phyloP scores from a whole-genome alignment of 2,329 filamentous ascomycete genomes.

The Aspergillus hiratsukae region DNA sequence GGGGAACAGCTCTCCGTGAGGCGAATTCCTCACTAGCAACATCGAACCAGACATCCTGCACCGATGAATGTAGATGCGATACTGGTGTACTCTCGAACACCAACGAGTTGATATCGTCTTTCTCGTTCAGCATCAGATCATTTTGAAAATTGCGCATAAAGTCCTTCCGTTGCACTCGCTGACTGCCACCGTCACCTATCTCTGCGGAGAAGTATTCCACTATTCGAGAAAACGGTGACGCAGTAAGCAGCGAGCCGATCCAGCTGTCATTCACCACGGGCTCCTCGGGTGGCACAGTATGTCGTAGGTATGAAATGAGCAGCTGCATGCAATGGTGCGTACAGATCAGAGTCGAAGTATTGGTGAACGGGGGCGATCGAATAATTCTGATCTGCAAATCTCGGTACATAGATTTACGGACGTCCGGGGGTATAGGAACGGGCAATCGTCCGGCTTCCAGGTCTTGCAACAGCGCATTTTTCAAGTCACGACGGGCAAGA shows the following conservation, averaged over 20 bases:
- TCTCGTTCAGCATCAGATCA: slow-evolving; percentile 35
- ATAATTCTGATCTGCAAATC: slow-evolving; percentile 36
- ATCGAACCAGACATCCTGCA: slow-evolving; percentile 40
- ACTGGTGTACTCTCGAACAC: slow-evolving; percentile 31
- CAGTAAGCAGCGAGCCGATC: slow-evolving; percentile 38
- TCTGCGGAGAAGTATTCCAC: slow-evolving; percentile 42
- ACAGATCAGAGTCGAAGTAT: slow-evolving; percentile 35
- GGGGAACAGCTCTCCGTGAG: slow-evolving; percentile 25
- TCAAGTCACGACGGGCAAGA: slow-evolving; percentile 34
- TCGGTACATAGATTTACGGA: slow-evolving; percentile 34
- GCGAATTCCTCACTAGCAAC: slow-evolving; percentile 30
- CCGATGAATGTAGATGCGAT: slow-evolving; percentile 27
- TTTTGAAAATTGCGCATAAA: slow-evolving; percentile 42
- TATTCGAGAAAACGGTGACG: slow-evolving; percentile 36
- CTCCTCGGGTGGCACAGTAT: slow-evolving; percentile 34
- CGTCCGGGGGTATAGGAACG: slow-evolving; percentile 31
- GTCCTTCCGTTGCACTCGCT: slow-evolving; percentile 37
- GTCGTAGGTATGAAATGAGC: slow-evolving; percentile 36
- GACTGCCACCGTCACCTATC: slow-evolving; percentile 39
- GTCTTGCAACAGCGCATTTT: slow-evolving; percentile 33
- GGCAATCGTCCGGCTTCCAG: slow-evolving; percentile 36
- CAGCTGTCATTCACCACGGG: slow-evolving; percentile 32
- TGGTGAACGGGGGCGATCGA: slow-evolving; percentile 37
- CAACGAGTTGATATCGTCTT: slow-evolving; percentile 34
- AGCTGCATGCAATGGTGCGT: slow-evolving; percentile 41